These are phyloP conservation scores for Puccinia coronata DNA, from an alignment of 1,284 basidiomycete species.

Conservation along the genomic window DNA sequence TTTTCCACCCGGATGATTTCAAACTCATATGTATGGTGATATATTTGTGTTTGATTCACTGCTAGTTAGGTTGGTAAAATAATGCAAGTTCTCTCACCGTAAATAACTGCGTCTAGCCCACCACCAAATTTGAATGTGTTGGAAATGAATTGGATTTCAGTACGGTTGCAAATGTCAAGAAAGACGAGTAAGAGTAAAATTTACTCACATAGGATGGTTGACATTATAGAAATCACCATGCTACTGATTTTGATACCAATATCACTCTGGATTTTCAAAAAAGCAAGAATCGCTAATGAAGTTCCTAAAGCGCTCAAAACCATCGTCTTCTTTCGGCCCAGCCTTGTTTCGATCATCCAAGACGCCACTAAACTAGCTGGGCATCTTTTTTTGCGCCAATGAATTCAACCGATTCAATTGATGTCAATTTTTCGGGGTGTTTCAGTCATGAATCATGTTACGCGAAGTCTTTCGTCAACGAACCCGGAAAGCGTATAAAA, in stretches of 20 bases:
- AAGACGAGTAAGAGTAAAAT: slow-evolving; percentile 69
- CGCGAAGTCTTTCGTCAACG: slow-evolving; percentile 62
- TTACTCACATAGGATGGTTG: slow-evolving; percentile 68
- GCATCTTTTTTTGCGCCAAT: slow-evolving; percentile 25
- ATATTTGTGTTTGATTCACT: neutral
- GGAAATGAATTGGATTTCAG: neutral
- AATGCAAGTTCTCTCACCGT: slow-evolving; percentile 17
- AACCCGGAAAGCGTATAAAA: slow-evolving; percentile 81
- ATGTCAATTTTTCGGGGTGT: neutral
- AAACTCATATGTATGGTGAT: neutral
- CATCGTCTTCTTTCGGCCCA: slow-evolving; percentile 76
- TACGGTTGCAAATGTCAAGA: neutral
- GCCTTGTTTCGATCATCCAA: slow-evolving; percentile 74
- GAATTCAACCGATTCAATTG: slow-evolving; percentile 20
- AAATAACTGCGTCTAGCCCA: slow-evolving; percentile 45
- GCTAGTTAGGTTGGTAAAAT: neutral
- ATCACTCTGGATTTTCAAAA: slow-evolving; percentile 68
- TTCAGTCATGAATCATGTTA: slow-evolving; percentile 24
- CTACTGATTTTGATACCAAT: slow-evolving; percentile 73
- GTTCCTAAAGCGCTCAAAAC: slow-evolving; percentile 80
- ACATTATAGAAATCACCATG: slow-evolving; percentile 76
- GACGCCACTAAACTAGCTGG: slow-evolving; percentile 72
- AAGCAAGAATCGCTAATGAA: slow-evolving; percentile 73
- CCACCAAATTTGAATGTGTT: neutral
- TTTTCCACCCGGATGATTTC: neutral